Evolutionary conservation across 257 asterid genomes (phyloP), one percentile per base, ranked within the genome.

Genomic region (Rauvolfia tetraphylla): DNA sequence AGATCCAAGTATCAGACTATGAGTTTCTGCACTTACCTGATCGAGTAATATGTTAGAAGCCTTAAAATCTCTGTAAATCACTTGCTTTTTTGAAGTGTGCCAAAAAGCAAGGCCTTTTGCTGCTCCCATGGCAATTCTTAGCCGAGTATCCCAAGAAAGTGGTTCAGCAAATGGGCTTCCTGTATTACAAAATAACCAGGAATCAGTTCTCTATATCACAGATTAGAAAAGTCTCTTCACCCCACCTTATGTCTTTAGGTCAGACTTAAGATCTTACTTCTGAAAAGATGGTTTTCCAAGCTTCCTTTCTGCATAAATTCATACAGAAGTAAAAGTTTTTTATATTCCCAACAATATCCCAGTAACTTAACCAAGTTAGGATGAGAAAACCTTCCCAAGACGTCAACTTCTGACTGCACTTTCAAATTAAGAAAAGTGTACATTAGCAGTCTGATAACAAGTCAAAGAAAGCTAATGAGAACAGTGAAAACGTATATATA

Each of bases 61-160:
- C 85, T 86, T 86, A 33, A 86, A 86, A 62, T 86, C 90, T 48
- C 90, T 63, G 75, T 84, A 84, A 62, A 86, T 84, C n/a, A 86
- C 78, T 82, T 84, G 78, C 74, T 82, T 82, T 13, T 86, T 85
- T 31, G 83, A 86, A 58, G 70, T 20, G 51, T 86, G 90, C 76
- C 82, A 63, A 68, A 86, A 86, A 25, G 84, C 82, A 17, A 86
- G 80, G 74, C 90, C 90, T 33, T 80, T 72, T 23, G 88, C 88
- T 66, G 90, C 90, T 44, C 85, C 90, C 65, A 84, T 73, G 25
- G 85, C 83, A 38, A 86, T 82, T 80, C 84, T 84, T 59, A 84
- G 75, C 34, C 90, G 79, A 70, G 77, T 51, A 59, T 84, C 83
- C 88, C 90, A 86, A 34, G 86, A 71, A 74, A 84, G 80, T 5